Conservation (phyloP, 441 rosid genomes). For the Sinapis alba region DNA sequence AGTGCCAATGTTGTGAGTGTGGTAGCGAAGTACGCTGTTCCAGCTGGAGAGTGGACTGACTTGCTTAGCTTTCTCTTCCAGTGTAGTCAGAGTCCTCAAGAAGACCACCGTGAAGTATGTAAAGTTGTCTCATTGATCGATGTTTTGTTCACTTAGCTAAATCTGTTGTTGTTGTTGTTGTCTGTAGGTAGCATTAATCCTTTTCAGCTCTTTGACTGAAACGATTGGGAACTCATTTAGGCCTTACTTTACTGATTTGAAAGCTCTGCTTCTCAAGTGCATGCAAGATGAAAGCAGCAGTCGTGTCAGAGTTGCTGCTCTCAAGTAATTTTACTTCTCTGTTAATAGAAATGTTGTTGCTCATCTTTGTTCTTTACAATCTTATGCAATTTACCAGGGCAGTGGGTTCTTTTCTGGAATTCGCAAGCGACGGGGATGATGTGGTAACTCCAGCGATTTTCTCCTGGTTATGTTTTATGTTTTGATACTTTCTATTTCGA, state of each 20-base stretch:
- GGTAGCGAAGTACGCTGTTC: constrained; percentile 92
- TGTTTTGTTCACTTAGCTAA: constrained; percentile 11
- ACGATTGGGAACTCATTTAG: constrained; percentile 90
- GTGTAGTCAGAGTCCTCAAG: constrained; percentile 96
- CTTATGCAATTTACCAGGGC: constrained; percentile 65
- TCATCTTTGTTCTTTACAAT: constrained; percentile 25
- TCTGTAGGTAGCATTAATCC: constrained; percentile 89
- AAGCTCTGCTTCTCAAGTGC: constrained; percentile 92
- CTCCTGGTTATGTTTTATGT: not conserved
- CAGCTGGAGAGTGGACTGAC: constrained; percentile 99
- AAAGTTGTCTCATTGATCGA: not conserved
- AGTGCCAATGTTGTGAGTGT: constrained; percentile 99
- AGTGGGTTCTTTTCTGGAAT: constrained; percentile 96
- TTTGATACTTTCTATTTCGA: not conserved
- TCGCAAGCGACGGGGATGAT: constrained; percentile 77
- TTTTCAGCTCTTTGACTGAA: constrained; percentile 98
- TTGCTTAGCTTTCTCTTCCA: constrained; percentile 87
- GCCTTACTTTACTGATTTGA: constrained; percentile 86
- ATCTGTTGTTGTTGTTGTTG: not conserved
- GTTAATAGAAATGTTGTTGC: not conserved
- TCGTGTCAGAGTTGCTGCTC: constrained; percentile 97
- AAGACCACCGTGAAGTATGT: constrained; percentile 95
- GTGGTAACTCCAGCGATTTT: constrained; percentile 65
- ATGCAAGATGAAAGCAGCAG: constrained; percentile 93
- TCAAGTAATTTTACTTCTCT: constrained; percentile 61